phyloP scores from a whole-genome alignment of 2,329 filamentous ascomycete species.

The Coniochaeta prunicola region DNA sequence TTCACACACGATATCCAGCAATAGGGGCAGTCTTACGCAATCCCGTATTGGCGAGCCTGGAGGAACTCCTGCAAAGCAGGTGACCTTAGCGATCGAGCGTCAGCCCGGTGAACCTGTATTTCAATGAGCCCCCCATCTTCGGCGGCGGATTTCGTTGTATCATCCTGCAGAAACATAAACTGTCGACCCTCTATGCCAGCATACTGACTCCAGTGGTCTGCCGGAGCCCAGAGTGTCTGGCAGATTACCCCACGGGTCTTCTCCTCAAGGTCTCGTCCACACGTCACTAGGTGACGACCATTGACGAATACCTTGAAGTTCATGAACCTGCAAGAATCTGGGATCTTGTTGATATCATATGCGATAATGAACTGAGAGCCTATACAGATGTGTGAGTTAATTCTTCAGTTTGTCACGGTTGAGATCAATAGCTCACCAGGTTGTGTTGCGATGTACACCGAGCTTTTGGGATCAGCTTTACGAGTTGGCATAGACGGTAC shows the following conservation, averaged over 20 bases:
- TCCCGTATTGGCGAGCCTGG: slow-evolving; percentile 32
- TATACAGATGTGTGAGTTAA: slow-evolving; percentile 15
- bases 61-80: slow-evolving; percentile 24
- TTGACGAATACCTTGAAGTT: slow-evolving; percentile 52
- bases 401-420: background rate
- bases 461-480: slow-evolving; percentile 33
- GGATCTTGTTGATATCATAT: slow-evolving; percentile 32
- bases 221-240: slow-evolving; percentile 41
- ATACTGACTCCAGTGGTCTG: slow-evolving; percentile 29
- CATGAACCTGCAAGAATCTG: slow-evolving; percentile 29
- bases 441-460: slow-evolving; percentile 50
- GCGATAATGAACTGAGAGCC: slow-evolving; percentile 46
- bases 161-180: slow-evolving; percentile 39
- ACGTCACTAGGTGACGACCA: slow-evolving; percentile 42
- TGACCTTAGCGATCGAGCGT: slow-evolving; percentile 34
- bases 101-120: slow-evolving; percentile 43
- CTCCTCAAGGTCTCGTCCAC: slow-evolving; percentile 36
- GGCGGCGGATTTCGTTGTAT: slow-evolving; percentile 29
- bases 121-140: slow-evolving; percentile 50
- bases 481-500: background rate
- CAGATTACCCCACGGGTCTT: slow-evolving; percentile 31
- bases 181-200: slow-evolving; percentile 40
- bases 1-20: background rate
- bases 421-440: slow-evolving; percentile 31
- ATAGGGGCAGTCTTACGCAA: slow-evolving; percentile 35